Percentiles rank a stretch among this genome's conserved stretches.
These are phyloP conservation scores for Erodium texanum DNA, from an alignment of 441 rosid species.

Conservation along the genomic window DNA sequence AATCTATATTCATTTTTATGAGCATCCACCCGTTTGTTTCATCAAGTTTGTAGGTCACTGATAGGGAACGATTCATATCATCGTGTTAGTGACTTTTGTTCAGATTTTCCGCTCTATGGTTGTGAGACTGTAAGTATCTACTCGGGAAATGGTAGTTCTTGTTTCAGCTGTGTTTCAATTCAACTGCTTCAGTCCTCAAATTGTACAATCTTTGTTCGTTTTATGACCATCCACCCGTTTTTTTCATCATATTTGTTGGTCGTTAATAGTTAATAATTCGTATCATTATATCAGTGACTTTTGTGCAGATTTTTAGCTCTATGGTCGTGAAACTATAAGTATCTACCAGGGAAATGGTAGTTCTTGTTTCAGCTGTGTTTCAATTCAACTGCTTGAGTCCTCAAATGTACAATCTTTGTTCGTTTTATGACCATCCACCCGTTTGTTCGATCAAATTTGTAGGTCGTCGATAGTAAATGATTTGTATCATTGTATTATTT, in stretches of 20 bases:
- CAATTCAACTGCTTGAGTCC: background rate
- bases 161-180: background rate
- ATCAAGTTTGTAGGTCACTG: no score
- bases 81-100: no score
- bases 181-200: background rate
- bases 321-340: background rate
- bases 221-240: background rate
- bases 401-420: background rate
- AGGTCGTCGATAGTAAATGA: background rate
- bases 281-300: background rate
- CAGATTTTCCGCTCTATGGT: background rate
- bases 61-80: no score
- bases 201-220: no score
- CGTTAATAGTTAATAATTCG: background rate
- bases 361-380: background rate
- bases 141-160: background rate
- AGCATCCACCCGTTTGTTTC: no score
- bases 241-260: background rate
- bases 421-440: background rate
- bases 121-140: background rate
- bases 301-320: background rate
- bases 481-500: background rate
- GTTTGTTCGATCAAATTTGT: background rate
- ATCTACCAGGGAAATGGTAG: background rate
- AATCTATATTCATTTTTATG: no score